Base-by-base conservation (phyloP, 495 filamentous ascomycete genomes). In the Penicillium paxilli region DNA sequence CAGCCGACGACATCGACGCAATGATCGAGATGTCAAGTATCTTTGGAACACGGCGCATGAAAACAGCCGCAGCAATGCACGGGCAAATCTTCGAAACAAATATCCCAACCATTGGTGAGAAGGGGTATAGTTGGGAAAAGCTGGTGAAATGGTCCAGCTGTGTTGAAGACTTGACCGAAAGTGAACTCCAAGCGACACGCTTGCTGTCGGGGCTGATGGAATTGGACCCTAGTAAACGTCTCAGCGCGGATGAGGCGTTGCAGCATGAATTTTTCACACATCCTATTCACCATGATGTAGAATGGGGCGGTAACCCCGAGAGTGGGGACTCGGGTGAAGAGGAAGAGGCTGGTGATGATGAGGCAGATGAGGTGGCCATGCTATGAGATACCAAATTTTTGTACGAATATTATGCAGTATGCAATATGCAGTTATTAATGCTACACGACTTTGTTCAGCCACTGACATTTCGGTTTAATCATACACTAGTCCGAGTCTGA, bases 21-120 rank as follows among this genome's bases (percentile, higher is more conserved):
- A 88, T 96, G 81, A 91, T 98, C 51, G 94, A 98, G 67, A 94
- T 98, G 57, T 87, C 92, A 16, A 94, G 91, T 48, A 95, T 98
- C 41, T 96, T 97, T 67, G 94, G 94, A n/a, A 80, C 78, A 14
- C 80, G 78, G 58, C 80, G 83, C 40, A 97, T 98, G 94, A 88
- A 86, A 56, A 64, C 79, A 12, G 87, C 85, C n/a, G 91, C 90
- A 0, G 77, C 85, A 23, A 76, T 96, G 53, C 94, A 98, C 61
- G 94, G 93, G 1, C 81, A 86, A 49, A 80, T 95, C 16, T 92
- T 97, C 57, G 91, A 98, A 63, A 91, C 89, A 4, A 95, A 84
- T 30, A 90, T 98, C 38, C 91, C 91, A 1, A 96, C 90, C 0
- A 88, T 98, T 54, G 90, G 90, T 17, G 85, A 87, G 53, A 81